Evolutionary conservation across 1,139 yeast genomes (phyloP), one percentile per base, ranked within the genome.

Genomic region (Debaryomycetaceae sp.): DNA sequence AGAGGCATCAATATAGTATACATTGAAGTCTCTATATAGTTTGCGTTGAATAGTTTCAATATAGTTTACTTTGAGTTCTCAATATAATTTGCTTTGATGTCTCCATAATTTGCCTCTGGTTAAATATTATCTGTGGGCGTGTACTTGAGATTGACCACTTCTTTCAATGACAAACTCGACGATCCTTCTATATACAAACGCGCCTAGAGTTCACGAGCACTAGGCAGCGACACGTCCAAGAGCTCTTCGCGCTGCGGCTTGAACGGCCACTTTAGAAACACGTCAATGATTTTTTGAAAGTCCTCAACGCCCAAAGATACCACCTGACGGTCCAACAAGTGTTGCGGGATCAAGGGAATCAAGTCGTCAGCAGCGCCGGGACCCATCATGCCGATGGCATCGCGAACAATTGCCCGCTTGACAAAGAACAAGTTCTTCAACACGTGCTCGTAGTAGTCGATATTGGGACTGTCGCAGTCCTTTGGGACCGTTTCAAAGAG

Each of bases 351-450:
- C 11, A 54, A 48, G 2, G 58, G 55, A 0, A 39, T 36, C 31
- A 76, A 63, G 36, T 77, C 75, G n/a, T 74, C 80, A 4, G 55
- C 67, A 0, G 92, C 95, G 1, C 95, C 96, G 1, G 94, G 87
- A 0, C 94, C 94, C 12, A 87, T 52, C 13, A 68, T 61, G 11
- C 62, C 57, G 3, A 81, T 42, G 2, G 69, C 61, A 4, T 72
- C 73, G 3, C 34, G 26, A 5, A 85, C 45, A 2, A 70, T 67
- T 15, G 63, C 61, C 4, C 65, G 62, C 13, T 69, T 59, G 26
- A 68, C 55, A 27, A 75, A 65, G 62, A 78, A 70, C 25, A 87
- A 51, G 38, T 73, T 70, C 41, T 77, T 78, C 14, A 77, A 63
- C 12, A 85, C 73, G 38, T 70, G 73, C 36, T 83, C 92, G 53